phyloP scores from a whole-genome alignment of 768 basidiomycete species.

The Glaciozyma martinii region DNA sequence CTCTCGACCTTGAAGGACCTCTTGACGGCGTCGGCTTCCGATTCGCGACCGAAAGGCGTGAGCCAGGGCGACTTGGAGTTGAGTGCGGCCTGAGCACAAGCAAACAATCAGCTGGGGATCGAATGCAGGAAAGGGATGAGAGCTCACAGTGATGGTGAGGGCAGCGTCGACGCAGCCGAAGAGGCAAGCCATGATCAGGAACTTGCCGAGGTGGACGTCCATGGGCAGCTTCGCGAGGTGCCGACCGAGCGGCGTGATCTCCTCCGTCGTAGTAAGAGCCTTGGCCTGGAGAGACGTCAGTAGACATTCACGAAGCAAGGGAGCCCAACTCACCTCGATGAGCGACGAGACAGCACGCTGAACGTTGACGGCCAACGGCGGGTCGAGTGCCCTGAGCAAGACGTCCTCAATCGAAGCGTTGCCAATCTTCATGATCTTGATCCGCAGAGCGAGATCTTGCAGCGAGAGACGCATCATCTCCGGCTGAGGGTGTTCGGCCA shows the following conservation, averaged over 20 bases:
- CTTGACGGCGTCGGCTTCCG: constrained; percentile 78
- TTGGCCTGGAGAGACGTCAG: constrained; percentile 50
- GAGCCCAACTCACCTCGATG: constrained; percentile 57
- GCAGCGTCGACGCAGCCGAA: constrained; percentile 90
- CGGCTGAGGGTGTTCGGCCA: constrained; percentile 81
- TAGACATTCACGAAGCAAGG: background rate
- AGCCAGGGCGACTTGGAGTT: constrained; percentile 91
- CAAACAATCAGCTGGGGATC: background rate
- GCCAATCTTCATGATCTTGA: constrained; percentile 87
- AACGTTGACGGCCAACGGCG: constrained; percentile 74
- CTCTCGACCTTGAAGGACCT: constrained; percentile 69
- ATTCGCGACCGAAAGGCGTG: constrained; percentile 74
- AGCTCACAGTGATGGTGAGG: constrained; percentile 65
- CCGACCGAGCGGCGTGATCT: constrained; percentile 88
- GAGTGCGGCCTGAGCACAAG: constrained; percentile 52
- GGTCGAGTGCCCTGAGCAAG: constrained; percentile 76
- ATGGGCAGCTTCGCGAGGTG: constrained; percentile 84
- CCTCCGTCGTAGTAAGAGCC: constrained; percentile 73
- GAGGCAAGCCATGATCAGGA: constrained; percentile 70
- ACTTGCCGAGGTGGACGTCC: constrained; percentile 92
- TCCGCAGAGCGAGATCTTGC: constrained; percentile 79
- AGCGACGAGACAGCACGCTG: constrained; percentile 80
- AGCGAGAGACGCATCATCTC: constrained; percentile 92
- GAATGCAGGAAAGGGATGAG: accelerated
- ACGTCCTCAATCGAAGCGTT: constrained; percentile 85